A percentile compares a stretch with the other conserved stretches of the same genome.
phyloP scores from a whole-genome alignment of 768 basidiomycete species.

The Mycena venus region DNA sequence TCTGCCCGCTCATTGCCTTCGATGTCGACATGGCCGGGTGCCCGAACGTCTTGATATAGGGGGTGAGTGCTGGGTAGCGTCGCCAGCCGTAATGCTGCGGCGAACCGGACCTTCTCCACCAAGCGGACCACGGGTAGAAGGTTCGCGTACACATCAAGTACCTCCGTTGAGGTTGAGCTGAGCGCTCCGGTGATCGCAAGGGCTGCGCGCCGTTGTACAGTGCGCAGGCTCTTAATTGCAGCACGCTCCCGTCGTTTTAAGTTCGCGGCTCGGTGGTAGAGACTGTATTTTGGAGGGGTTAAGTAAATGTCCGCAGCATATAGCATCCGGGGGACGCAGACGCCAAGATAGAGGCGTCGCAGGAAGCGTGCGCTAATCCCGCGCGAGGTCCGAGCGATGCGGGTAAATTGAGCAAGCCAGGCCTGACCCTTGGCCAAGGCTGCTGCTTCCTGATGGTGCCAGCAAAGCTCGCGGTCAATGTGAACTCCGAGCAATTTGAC shows the following conservation, averaged over 20 bases:
- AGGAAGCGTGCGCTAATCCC: constrained; percentile 21
- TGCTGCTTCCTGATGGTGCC: constrained; percentile 37
- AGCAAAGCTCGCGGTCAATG: constrained; percentile 45
- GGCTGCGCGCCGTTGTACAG: constrained; percentile 35
- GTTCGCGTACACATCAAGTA: constrained; percentile 5
- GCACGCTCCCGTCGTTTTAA: background rate
- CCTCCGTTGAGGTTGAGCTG: constrained; percentile 28
- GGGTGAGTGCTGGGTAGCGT: background rate
- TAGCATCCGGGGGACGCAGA: constrained; percentile 37
- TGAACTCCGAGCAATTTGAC: constrained; percentile 49
- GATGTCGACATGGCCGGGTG: constrained; percentile 35
- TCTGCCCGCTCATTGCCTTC: constrained; percentile 37
- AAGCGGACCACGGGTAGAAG: constrained; percentile 1
- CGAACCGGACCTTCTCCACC: background rate
- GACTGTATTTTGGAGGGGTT: background rate
- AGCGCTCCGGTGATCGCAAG: constrained; percentile 32
- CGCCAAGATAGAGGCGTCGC: constrained; percentile 26
- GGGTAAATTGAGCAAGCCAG: constrained; percentile 28
- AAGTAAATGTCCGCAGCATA: constrained; percentile 39
- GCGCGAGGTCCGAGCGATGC: constrained; percentile 19
- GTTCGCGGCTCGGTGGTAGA: background rate
- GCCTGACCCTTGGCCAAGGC: constrained; percentile 34
- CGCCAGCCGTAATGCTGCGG: background rate
- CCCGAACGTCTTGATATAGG: constrained; percentile 22
- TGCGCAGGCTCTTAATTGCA: constrained; percentile 15